Evolutionary conservation across 139 green algal genomes (phyloP).

Genomic region (Picochlorum costavermella): DNA sequence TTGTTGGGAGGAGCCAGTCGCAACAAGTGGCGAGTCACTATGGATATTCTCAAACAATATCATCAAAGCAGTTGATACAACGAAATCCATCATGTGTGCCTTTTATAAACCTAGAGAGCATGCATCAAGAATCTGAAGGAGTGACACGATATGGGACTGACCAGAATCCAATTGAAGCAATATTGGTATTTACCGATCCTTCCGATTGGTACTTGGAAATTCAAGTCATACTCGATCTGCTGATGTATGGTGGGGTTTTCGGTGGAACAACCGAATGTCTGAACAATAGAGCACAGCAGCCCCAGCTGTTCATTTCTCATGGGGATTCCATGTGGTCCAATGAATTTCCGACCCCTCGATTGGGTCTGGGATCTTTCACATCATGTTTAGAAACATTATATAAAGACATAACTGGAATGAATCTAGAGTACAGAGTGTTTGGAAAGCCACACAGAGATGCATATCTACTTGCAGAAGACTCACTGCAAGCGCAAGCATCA

Average conservation of each 20-base stretch:
- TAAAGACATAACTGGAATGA: constrained; percentile 19
- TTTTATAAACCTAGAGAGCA: constrained; percentile 33
- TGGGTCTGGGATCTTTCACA: constrained; percentile 62
- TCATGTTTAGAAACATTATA: constrained; percentile 45
- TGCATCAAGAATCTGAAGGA: neutral
- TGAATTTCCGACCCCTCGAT: constrained; percentile 46
- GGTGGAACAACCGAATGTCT: neutral
- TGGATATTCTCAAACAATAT: constrained; percentile 49
- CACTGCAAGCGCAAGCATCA: constrained; percentile 47
- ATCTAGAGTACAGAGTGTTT: constrained; percentile 25
- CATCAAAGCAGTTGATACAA: constrained; percentile 40
- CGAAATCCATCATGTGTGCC: constrained; percentile 40
- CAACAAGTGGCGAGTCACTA: constrained; percentile 52
- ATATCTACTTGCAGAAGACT: constrained; percentile 47
- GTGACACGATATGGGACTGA: constrained; percentile 27
- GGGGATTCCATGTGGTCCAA: constrained; percentile 67
- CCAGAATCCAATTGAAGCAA: constrained; percentile 39
- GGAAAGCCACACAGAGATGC: constrained; percentile 59
- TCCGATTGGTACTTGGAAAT: constrained; percentile 63
- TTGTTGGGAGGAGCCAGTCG: constrained; percentile 44
- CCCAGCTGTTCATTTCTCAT: constrained; percentile 41
- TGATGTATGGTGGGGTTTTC: constrained; percentile 19
- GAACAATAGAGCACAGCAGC: neutral
- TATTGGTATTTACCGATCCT: constrained; percentile 67
- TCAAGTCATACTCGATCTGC: constrained; percentile 25